Conservation (phyloP, 2,329 filamentous ascomycete species). For the Lachnellula willkommii region DNA sequence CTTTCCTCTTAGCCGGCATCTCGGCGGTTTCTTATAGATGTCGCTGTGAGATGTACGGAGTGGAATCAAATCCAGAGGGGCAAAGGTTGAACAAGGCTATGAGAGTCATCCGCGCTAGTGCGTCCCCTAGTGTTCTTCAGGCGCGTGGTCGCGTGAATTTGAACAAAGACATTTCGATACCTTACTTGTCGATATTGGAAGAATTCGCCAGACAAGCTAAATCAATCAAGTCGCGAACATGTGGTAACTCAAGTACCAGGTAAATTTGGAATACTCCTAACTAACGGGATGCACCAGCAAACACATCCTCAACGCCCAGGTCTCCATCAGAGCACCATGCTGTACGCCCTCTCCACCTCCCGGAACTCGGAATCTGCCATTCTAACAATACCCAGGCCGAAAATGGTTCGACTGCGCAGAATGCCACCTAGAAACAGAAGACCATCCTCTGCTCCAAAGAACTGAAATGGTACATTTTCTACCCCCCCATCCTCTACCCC, state of each 20-base stretch:
- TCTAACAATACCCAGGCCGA: constrained; percentile 50
- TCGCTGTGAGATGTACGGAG: constrained; percentile 7
- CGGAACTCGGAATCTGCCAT: not conserved
- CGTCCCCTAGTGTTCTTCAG: not conserved
- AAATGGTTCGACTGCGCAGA: constrained; percentile 99
- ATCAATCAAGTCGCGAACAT: constrained; percentile 13
- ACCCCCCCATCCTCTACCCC: not conserved
- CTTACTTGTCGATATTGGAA: not conserved
- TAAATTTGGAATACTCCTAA: not conserved
- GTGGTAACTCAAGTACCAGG: constrained; percentile 24
- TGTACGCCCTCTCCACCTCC: constrained; percentile 53
- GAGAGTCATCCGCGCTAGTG: not conserved
- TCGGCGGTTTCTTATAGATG: constrained; percentile 22
- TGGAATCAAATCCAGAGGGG: constrained; percentile 14
- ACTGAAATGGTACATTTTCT: constrained; percentile 65
- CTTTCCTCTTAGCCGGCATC: constrained; percentile 72
- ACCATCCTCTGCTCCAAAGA: constrained; percentile 68
- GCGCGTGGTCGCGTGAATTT: not conserved
- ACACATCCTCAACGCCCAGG: constrained; percentile 96
- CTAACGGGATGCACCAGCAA: constrained; percentile 55
- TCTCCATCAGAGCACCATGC: constrained; percentile 90
- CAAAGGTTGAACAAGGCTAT: constrained; percentile 11
- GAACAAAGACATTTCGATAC: not conserved
- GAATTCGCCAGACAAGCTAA: not conserved
- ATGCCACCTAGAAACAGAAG: constrained; percentile 79